Conservation (phyloP, 176 grass and related monocot genomes). For the Oryza coarctata region DNA sequence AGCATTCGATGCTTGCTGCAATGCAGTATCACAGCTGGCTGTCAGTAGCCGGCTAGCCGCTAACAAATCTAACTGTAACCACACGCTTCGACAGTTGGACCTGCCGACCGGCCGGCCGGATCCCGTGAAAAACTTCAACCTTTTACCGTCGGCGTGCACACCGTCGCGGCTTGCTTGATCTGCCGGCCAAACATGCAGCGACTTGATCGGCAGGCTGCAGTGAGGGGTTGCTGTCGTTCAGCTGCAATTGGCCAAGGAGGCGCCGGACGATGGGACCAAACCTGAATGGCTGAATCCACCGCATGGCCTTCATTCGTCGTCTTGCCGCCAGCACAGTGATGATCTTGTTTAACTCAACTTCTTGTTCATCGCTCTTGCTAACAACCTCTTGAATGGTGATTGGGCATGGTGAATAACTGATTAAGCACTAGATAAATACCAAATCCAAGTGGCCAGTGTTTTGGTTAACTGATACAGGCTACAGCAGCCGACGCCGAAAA, state of each 20-base stretch:
- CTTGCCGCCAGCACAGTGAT: not conserved
- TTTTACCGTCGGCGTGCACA: not conserved
- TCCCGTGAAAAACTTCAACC: not conserved
- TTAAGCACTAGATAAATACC: not conserved
- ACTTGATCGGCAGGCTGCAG: not conserved
- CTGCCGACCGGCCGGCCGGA: not conserved
- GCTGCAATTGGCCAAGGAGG: not conserved
- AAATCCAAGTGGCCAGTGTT: not conserved
- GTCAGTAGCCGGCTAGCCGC: slow-evolving; percentile 3
- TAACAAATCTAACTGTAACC: not conserved
- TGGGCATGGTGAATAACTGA: not conserved
- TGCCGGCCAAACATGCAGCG: not conserved
- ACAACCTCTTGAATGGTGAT: not conserved
- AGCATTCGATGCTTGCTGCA: not conserved
- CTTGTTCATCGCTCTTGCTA: not conserved
- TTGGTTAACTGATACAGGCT: too few species aligned
- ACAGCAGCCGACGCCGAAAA: too few species aligned
- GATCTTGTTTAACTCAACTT: not conserved
- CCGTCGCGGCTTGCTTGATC: not conserved
- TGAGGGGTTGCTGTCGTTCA: slow-evolving; percentile 26
- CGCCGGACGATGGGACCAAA: not conserved
- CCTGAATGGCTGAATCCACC: slow-evolving; percentile 7
- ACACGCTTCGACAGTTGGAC: not conserved
- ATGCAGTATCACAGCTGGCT: not conserved
- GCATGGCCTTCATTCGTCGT: slow-evolving; percentile 14